These are phyloP conservation scores for Bryoerythrophyllum caledonicum DNA, from an alignment of 225 moss, liverwort and hornwort species.

Conservation along the genomic window DNA sequence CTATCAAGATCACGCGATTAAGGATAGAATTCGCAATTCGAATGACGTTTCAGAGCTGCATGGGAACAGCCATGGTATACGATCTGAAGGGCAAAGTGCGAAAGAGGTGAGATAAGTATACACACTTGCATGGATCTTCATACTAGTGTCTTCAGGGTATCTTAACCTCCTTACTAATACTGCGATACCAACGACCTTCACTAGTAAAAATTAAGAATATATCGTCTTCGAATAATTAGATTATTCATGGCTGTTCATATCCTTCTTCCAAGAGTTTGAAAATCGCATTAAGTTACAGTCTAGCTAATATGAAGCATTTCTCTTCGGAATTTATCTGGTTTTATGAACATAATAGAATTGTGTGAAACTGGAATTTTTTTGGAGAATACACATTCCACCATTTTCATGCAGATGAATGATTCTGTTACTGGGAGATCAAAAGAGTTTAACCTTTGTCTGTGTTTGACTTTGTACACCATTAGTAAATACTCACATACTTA, in stretches of 20 bases:
- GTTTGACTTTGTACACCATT: constrained; percentile 27
- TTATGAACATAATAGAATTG: no score
- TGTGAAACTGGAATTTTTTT: no score
- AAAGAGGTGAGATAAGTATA: constrained; percentile 42
- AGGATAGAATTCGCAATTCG: constrained; percentile 3
- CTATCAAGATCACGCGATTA: background rate
- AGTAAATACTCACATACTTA: constrained; percentile 25
- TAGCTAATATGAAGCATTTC: no score
- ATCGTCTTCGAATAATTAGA: no score
- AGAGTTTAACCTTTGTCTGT: constrained; percentile 2
- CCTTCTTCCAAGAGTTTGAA: no score
- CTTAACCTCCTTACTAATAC: background rate
- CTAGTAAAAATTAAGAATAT: no score
- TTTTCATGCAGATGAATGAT: background rate
- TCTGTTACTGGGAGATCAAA: background rate
- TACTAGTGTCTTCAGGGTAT: no score
- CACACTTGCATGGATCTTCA: background rate
- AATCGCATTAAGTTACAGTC: no score
- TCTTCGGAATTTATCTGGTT: no score
- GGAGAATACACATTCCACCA: background rate
- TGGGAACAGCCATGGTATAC: background rate
- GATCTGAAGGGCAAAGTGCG: constrained; percentile 52
- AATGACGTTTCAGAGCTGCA: background rate
- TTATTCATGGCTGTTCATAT: background rate
- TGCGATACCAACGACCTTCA: no score